These are phyloP conservation scores for Fusarium sp. DNA, from an alignment of 2,329 filamentous ascomycete species.

Conservation along the genomic window DNA sequence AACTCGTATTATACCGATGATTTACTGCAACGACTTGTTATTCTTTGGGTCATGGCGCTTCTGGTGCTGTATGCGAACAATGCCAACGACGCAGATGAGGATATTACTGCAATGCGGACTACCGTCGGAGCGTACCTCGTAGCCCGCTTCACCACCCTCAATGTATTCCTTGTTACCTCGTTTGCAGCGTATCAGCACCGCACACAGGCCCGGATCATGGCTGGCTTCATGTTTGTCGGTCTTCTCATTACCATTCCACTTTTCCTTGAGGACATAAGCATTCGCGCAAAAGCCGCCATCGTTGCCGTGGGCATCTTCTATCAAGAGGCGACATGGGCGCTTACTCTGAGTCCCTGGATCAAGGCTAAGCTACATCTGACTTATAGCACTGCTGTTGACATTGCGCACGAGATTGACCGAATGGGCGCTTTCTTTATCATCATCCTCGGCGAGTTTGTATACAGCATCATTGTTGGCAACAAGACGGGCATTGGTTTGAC, in stretches of 20 bases:
- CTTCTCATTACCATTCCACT: conserved; percentile 54
- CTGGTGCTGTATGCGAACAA: conserved; percentile 59
- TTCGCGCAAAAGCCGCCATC: conserved; percentile 52
- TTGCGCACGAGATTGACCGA: conserved; percentile 58
- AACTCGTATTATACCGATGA: conserved; percentile 63
- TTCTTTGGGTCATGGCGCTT: conserved; percentile 60
- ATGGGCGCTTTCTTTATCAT: conserved; percentile 62
- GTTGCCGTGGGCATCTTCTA: conserved; percentile 52
- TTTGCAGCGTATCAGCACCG: conserved; percentile 58
- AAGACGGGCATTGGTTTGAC: conserved; percentile 56
- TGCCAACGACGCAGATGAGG: conserved; percentile 52
- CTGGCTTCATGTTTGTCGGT: conserved; percentile 51
- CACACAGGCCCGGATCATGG: conserved; percentile 54
- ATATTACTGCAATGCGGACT: conserved; percentile 54
- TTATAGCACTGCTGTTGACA: conserved; percentile 58
- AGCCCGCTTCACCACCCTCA: conserved; percentile 52
- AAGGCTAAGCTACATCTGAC: conserved; percentile 52
- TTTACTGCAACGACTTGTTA: conserved; percentile 54
- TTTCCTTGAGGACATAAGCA: conserved; percentile 51
- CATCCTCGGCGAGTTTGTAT: conserved; percentile 59
- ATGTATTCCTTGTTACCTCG: conserved; percentile 52
- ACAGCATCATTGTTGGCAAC: conserved; percentile 56
- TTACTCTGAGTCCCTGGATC: conserved; percentile 54
- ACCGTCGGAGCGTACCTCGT: conserved; percentile 56
- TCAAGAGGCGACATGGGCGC: conserved; percentile 54